A percentile compares a stretch with the other conserved stretches of the same genome.
These are phyloP conservation scores for Aspergillus biplanus DNA, from an alignment of 495 filamentous ascomycete species.

Conservation along the genomic window DNA sequence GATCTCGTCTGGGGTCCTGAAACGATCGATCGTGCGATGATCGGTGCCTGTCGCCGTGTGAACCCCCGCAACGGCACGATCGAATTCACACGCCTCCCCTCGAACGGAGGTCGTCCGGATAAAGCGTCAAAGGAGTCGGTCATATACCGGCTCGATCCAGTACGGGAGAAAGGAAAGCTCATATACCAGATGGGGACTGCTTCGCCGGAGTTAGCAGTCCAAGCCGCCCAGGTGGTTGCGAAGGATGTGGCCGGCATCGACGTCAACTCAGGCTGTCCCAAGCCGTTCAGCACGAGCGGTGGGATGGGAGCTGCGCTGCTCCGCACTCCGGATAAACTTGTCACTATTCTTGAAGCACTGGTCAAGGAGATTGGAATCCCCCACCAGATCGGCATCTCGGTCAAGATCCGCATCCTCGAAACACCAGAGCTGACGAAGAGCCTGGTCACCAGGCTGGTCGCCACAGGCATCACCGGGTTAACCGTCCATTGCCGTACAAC, in stretches of 20 bases:
- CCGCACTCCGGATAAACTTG: constrained; percentile 77
- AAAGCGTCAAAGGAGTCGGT: constrained; percentile 64
- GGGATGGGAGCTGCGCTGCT: constrained; percentile 96
- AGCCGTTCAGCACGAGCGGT: constrained; percentile 86
- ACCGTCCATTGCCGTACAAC: constrained; percentile 96
- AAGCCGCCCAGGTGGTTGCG: constrained; percentile 81
- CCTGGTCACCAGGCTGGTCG: constrained; percentile 73
- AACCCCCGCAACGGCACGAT: constrained; percentile 76
- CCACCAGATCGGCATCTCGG: constrained; percentile 86
- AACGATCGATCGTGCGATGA: constrained; percentile 87
- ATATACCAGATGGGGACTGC: constrained; percentile 93
- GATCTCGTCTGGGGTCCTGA: constrained; percentile 98
- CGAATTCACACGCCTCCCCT: constrained; percentile 79
- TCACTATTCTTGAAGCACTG: constrained; percentile 77
- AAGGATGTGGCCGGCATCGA: constrained; percentile 90
- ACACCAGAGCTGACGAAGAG: constrained; percentile 69
- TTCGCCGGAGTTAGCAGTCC: constrained; percentile 76
- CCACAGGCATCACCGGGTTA: constrained; percentile 86
- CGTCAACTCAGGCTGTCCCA: constrained; percentile 95
- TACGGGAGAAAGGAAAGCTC: constrained; percentile 67
- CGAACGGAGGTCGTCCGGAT: constrained; percentile 59
- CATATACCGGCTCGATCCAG: constrained; percentile 83
- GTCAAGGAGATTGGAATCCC: constrained; percentile 75
- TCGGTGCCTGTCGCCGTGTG: constrained; percentile 75
- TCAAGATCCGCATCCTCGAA: constrained; percentile 91